Percentiles rank a stretch among this genome's conserved stretches.
These are phyloP conservation scores for Limtongia smithiae DNA, from an alignment of 805 yeast species.

Conservation along the genomic window DNA sequence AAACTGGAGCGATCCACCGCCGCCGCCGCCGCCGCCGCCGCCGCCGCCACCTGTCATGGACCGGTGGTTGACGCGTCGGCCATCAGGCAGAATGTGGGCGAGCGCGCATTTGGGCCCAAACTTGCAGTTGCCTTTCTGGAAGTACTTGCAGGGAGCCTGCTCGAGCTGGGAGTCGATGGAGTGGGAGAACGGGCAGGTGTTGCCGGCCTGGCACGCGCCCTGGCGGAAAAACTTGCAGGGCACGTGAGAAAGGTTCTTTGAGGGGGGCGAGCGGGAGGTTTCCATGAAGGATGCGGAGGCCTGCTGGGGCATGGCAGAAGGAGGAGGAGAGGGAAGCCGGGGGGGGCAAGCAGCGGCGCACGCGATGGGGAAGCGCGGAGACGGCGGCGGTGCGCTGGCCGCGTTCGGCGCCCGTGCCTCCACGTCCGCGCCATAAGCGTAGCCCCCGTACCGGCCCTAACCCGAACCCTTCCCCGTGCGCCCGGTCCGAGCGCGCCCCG, in stretches of 20 bases:
- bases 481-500: too few relatives aligned
- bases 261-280: constrained; percentile 29
- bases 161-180: constrained; percentile 53
- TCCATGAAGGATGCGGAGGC: constrained; percentile 19
- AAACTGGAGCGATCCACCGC: constrained; percentile 19
- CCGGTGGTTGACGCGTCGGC: constrained; percentile 63
- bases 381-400: neutral
- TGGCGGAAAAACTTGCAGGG: constrained; percentile 93
- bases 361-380: neutral
- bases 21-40: constrained; percentile 9
- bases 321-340: constrained; percentile 1
- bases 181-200: constrained; percentile 87
- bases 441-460: too few relatives aligned
- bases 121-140: constrained; percentile 93
- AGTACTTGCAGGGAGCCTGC: constrained; percentile 77
- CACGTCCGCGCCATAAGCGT: too few relatives aligned
- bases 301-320: constrained; percentile 4
- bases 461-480: too few relatives aligned
- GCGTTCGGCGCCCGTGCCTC: too few relatives aligned
- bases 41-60: neutral
- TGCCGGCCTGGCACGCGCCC: constrained; percentile 94
- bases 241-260: constrained; percentile 69
- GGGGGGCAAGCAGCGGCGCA: neutral
- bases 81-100: constrained; percentile 87
- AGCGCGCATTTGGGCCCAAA: constrained; percentile 93